Evolutionary conservation across 306 rosid genomes (phyloP), one percentile per base, ranked within the genome.

Genomic region (Cicer cuneatum): DNA sequence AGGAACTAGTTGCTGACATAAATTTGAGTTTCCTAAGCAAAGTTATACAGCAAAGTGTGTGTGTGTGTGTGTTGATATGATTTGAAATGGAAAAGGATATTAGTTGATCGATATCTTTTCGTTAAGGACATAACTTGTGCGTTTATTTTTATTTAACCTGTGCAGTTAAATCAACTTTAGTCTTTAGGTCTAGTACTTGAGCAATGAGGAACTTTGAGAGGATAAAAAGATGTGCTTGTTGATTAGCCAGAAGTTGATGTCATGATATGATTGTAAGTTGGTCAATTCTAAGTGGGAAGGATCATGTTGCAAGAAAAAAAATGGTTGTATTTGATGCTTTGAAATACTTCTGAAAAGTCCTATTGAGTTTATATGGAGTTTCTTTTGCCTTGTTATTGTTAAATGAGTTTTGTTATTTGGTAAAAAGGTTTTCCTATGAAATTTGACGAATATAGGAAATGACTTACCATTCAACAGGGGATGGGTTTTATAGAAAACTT

Each of bases 251-350:
- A 29, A 51, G 35, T 49, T 42, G 78, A 5, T 35, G 10, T 47
- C 39, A 11, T 15, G 49, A 15, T 51, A 58, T 78, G 67, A 71
- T 78, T 72, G 61, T 43, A 54, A 15, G 47, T 63, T 21, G 40
- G 63, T 37, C 5, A 33, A 10, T 63, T 51, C 14, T 4, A 14
- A 5, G 43, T 15, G 43, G 62, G n/a, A 52, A 47, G 67, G 72
- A 11, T 74, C 38, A 2, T 29, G 49, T 61, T 15, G 59, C 3
- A 16, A 29, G 60, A 43, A 35, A 33, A 42, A 37, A 7, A 42
- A 12, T 4, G 16, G 52, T 54, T 47, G 42, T 41, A 6, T 58
- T 48, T 7, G 62, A 54, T 57, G 69, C 21, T 18, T 66, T 79
- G 14, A 64, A 64, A 24, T 63, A 43, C 41, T 52, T 33, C 7